phyloP scores from a whole-genome alignment of 148 eudicot genomes.

The Chenopodium suecicum region DNA sequence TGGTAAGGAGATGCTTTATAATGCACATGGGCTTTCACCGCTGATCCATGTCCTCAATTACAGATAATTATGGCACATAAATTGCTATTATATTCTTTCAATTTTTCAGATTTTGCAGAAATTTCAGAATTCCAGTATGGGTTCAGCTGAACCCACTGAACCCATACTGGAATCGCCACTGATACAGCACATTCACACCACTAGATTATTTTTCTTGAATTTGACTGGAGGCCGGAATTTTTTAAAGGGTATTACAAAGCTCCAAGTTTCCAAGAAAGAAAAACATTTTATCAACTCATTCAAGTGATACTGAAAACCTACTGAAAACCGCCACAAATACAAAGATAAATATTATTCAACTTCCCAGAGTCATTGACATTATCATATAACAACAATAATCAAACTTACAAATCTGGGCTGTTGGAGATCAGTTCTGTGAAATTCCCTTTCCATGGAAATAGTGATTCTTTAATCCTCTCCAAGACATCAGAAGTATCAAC shows the following conservation, averaged over 20 bases:
- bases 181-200: not conserved
- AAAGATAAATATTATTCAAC: not conserved
- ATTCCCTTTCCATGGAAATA: constrained; percentile 84
- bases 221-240: not conserved
- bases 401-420: constrained; percentile 86
- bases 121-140: too few species aligned
- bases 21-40: too few species aligned
- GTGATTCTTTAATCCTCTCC: constrained; percentile 92
- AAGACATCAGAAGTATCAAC: constrained; percentile 95
- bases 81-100: too few species aligned
- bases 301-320: not conserved
- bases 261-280: not conserved
- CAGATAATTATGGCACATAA: too few species aligned
- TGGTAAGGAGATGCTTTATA: too few species aligned
- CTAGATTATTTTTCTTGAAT: not conserved
- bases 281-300: not conserved
- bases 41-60: too few species aligned
- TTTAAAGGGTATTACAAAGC: not conserved
- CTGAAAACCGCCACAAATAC: too few species aligned
- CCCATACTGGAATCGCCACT: too few species aligned
- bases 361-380: not conserved
- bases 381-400: not conserved
- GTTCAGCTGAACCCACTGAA: too few species aligned
- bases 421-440: constrained; percentile 76
- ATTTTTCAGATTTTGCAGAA: too few species aligned